phyloP scores from a whole-genome alignment of 306 rosid species.

The Dryas alaskensis region DNA sequence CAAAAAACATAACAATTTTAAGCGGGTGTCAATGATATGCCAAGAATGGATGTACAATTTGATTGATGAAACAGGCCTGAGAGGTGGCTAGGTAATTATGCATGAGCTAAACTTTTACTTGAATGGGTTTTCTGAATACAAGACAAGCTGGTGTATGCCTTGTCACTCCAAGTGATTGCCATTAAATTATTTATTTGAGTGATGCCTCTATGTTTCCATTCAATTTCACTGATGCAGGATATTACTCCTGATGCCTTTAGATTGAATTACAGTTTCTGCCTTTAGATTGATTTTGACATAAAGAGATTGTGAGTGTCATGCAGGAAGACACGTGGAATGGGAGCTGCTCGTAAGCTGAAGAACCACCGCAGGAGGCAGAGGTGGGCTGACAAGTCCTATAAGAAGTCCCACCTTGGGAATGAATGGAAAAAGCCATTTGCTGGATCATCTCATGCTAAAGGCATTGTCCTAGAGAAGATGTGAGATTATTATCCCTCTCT shows the following conservation, averaged over 20 bases:
- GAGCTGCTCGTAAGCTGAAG: slow-evolving; percentile 42
- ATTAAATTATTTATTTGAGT: not conserved
- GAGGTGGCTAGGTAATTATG: not conserved
- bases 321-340: slow-evolving; percentile 44
- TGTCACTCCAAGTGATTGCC: not conserved
- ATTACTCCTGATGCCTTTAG: not conserved
- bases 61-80: too few relatives aligned
- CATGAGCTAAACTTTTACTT: not conserved
- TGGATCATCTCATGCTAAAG: slow-evolving; percentile 40
- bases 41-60: not conserved
- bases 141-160: not conserved
- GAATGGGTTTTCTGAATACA: not conserved
- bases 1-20: too few relatives aligned
- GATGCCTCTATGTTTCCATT: not conserved
- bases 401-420: slow-evolving; percentile 39
- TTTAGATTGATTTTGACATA: not conserved
- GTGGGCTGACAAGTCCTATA: slow-evolving; percentile 39
- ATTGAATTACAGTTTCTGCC: not conserved
- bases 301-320: slow-evolving; percentile 3
- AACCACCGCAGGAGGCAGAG: slow-evolving; percentile 37
- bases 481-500: slow-evolving; percentile 7
- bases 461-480: slow-evolving; percentile 40
- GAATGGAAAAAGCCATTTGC: slow-evolving; percentile 43
- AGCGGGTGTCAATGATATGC: not conserved
- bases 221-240: too few relatives aligned